Base-by-base conservation (phyloP, 495 filamentous ascomycete species). In the Hypoxylon trugodes region DNA sequence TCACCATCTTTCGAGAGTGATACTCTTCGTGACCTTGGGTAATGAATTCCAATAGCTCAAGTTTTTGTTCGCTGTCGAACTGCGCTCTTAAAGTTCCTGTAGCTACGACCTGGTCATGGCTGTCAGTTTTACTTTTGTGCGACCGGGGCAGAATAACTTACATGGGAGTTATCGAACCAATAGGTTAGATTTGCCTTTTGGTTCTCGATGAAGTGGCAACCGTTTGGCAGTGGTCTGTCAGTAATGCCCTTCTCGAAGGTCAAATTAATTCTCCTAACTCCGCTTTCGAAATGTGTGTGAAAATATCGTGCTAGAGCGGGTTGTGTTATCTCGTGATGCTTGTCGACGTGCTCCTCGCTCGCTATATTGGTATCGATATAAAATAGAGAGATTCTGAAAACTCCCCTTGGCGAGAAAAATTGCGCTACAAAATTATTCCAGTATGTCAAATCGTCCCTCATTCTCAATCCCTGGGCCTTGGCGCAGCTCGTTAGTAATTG, bases 241-340 rank as follows among this genome's bases (percentile, higher is more conserved):
- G 64, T 70, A 0, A 74, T 76, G 3, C 84, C 81, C 56, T 78
- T 82, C 52, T 87, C 84, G 45, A 92, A 77, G 13, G 90, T 81
- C 78, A 96, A 83, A 69, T 95, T 91, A 45, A 97, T 90, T 16
- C 83, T 86, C 42, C 81, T 84, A 32, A 96, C 86, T 4, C 91
- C 91, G 52, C 89, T 93, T n/a, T 88, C 86, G 65, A 90, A 96
- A 61, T 93, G 89, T 0, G 88, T 91, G 45, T 87, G 78, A 71
- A 94, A 96, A 65, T 90, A 96, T 43, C 91, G 86, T 12, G 93
- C 82, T 15, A 97, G 74, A 1, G 89, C 87, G 6, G 90, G 82
- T 25, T 85, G 88, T 2, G 86, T 81, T 37, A 97, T 90, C 64
- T 94, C 91, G 55, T 89, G 95, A 48, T 88, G 84, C 73, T 95